phyloP scores from a whole-genome alignment of 2,329 filamentous ascomycete genomes.

The Claviceps purpurea region DNA sequence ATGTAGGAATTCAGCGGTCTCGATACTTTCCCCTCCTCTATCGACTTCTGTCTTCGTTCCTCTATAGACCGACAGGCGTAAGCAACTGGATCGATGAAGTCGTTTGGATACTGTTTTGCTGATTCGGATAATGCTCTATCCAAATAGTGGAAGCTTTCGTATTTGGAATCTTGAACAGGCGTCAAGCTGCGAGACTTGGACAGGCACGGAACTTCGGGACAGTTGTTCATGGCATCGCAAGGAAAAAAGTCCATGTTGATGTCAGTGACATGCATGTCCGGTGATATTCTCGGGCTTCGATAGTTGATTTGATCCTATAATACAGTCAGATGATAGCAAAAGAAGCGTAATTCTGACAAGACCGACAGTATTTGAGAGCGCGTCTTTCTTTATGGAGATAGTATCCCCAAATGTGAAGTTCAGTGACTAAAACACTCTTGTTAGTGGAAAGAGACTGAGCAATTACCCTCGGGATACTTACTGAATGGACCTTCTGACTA shows the following conservation, averaged over 20 bases:
- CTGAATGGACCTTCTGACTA: neutral
- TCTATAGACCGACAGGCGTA: conserved; percentile 5
- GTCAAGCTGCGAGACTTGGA: neutral
- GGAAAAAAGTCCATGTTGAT: neutral
- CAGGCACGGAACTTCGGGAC: neutral
- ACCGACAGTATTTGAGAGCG: neutral
- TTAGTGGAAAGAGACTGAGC: neutral
- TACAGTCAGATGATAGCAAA: neutral
- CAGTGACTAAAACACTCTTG: neutral
- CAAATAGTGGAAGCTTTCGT: neutral
- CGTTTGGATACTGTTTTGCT: neutral
- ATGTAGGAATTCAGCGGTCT: conserved; percentile 97
- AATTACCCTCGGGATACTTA: neutral
- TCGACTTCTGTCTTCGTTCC: conserved; percentile 3
- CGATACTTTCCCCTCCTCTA: conserved; percentile 35
- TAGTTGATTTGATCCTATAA: neutral
- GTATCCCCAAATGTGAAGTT: neutral
- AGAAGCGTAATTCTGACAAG: neutral
- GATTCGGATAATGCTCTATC: conserved; percentile 6
- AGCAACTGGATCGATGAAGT: conserved; percentile 2
- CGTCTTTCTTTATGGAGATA: neutral
- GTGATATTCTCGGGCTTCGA: neutral
- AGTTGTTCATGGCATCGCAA: neutral
- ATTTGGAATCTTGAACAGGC: neutral
- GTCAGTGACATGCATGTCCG: neutral